Base-by-base conservation (phyloP, 495 filamentous ascomycete genomes). In the Penicillium mononematosum region DNA sequence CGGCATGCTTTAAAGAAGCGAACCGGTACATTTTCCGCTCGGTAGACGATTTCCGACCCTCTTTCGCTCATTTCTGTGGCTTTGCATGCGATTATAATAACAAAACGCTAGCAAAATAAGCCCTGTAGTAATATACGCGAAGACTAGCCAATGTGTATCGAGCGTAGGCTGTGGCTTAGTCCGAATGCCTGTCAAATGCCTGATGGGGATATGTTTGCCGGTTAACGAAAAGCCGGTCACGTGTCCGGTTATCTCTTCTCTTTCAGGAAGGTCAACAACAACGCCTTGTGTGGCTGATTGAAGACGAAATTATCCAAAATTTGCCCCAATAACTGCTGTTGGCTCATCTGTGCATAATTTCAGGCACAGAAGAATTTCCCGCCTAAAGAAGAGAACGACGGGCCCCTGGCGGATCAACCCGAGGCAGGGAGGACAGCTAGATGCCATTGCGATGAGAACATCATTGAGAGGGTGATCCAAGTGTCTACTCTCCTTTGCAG, bases 1-100 rank as follows among this genome's bases (percentile, higher is more conserved):
- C 74, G 71, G 44, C 74, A 77, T 67, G 72, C 70, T 59, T 77
- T 77, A 49, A 77, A 77, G 46, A 72, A 70, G 19, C 71, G 70
- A 50, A 69, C 58, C 52, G 73, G 67, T 46, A 63, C 51, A 56
- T 70, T 73, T 45, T 67, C 74, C 55, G 74, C 65, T 24, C 69
- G 63, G 45, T 72, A 72, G 12, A 72, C 59, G 22, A 73, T 66
- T 50, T 73, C 68, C 58, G 69, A 68, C 41, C 59, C 65, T 61
- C 67, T 65, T 52, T 68, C 70, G 41, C 64, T 68, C 69, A 71
- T 70, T 4, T 22, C 32, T 32, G 2, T 10, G 1, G 45, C 10
- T 6, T 1, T 14, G 7, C 10, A 20, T 2, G 17, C 17, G 1
- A 48, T 31, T 6, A 0, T n/a, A 20, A 8, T 4, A 24, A 5